phyloP scores from a whole-genome alignment of 2,329 filamentous ascomycete species.

The Penicillium sp. region DNA sequence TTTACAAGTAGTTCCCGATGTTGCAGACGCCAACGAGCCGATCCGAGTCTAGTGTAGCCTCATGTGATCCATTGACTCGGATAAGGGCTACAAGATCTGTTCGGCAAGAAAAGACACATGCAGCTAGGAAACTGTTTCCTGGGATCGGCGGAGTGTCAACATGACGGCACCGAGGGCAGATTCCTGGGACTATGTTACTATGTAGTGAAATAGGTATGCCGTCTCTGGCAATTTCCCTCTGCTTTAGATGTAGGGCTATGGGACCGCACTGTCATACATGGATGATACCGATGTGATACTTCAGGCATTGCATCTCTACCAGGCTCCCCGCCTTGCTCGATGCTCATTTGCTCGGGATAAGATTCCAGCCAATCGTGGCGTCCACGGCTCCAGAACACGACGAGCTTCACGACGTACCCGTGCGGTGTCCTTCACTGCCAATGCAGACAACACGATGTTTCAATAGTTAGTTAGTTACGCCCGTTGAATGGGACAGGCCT shows the following conservation, averaged over 20 bases:
- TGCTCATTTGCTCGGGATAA: slow-evolving; percentile 4
- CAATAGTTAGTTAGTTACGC: background rate
- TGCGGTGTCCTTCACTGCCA: background rate
- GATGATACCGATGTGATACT: too few species aligned
- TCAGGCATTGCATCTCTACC: background rate
- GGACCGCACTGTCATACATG: background rate
- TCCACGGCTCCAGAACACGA: background rate
- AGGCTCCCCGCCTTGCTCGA: background rate
- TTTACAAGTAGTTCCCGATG: background rate
- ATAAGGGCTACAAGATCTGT: background rate
- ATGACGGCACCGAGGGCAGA: background rate
- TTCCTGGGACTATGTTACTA: background rate
- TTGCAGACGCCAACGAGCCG: slow-evolving; percentile 3
- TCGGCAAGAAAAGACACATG: background rate
- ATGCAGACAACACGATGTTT: background rate
- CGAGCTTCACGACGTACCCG: background rate
- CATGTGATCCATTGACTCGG: background rate
- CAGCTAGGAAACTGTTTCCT: slow-evolving; percentile 10
- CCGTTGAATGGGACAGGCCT: background rate
- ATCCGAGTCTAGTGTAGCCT: slow-evolving; percentile 6
- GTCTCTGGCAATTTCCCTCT: background rate
- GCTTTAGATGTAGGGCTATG: background rate
- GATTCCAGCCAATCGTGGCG: background rate
- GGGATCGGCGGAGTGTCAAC: background rate
- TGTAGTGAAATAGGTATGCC: background rate